Base-by-base conservation (phyloP, 2,329 filamentous ascomycete genomes). In the Alternaria viburni region DNA sequence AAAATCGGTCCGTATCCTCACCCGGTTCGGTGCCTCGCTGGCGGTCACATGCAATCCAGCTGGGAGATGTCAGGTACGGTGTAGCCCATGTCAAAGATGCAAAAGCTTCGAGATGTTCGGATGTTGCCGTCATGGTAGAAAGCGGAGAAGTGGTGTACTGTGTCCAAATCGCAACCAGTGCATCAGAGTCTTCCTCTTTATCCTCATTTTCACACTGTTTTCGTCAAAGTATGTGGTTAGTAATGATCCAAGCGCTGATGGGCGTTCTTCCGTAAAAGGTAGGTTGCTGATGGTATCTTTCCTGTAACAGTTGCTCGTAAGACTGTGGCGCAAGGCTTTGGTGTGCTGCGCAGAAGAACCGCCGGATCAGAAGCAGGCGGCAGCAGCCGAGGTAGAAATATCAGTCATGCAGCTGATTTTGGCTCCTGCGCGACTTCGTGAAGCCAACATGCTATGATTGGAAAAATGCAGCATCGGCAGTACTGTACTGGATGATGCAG, bases 21-120 rank as follows among this genome's bases (percentile, higher is more conserved):
- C 46, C 57, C 6, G 61, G 26, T 32, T 51, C 41, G n/a, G 45
- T 45, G 26, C 61, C 60, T 28, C 74, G 69, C 26, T 44, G 47
- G 41, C 71, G 74, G 6, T 65, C 54, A 21, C 28, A 55, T 17
- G 66, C 51, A 19, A 43, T 50, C 73, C 72, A 74, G 10, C 73
- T 51, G 9, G 67, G 59, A 13, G 68, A 69, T n/a, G 56, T 62
- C 54, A 76, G 60, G 59, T 67, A 64, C 13, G 62, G 67, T n/a
- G 59, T 59, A 25, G 71, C 73, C 72, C 74, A 76, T 57, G 57
- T 49, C 21, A 75, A 15, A 10, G 68, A 56, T 21, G 66, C 68
- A 59, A 74, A 75, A 30, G 57, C 60, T 54, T 74, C 64, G 54
- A 69, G 59, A 21, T 64, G 45, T 32, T 66, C 58, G 19, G 67